These are phyloP conservation scores for Neurospora sp. DNA, from an alignment of 495 filamentous ascomycete species.

Conservation along the genomic window DNA sequence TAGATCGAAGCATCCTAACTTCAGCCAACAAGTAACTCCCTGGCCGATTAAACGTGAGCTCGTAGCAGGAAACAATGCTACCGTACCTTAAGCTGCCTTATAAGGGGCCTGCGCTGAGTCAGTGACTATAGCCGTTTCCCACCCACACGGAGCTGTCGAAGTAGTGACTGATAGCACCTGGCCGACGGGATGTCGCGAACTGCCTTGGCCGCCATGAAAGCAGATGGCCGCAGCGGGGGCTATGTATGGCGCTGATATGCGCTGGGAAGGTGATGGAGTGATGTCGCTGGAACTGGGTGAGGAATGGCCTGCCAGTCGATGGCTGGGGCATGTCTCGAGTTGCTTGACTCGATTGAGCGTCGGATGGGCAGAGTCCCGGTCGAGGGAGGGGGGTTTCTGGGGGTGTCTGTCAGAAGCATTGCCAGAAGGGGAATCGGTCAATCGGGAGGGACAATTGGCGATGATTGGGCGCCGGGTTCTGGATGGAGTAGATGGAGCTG, in stretches of 20 bases:
- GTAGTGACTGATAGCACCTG: background rate
- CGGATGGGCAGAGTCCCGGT: conserved; percentile 10
- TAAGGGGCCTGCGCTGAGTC: background rate
- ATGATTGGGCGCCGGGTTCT: conserved; percentile 14
- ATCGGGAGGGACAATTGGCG: background rate
- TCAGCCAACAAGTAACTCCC: background rate
- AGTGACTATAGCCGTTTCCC: background rate
- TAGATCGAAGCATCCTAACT: background rate
- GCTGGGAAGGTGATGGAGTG: background rate
- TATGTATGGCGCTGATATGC: background rate
- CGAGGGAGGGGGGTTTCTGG: conserved; percentile 6
- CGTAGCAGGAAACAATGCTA: background rate
- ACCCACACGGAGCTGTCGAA: background rate
- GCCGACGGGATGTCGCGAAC: background rate
- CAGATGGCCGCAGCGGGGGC: background rate
- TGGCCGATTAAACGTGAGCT: background rate
- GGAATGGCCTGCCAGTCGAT: background rate
- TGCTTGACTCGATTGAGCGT: conserved; percentile 20
- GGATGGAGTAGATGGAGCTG: conserved; percentile 2
- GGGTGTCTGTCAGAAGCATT: conserved; percentile 7
- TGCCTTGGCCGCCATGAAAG: background rate
- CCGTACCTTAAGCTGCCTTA: background rate
- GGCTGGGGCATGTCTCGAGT: background rate
- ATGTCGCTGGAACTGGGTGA: background rate
- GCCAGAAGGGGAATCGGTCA: background rate